Evolutionary conservation across 495 filamentous ascomycete species (phyloP).

Genomic region (Penicillium desertorum): DNA sequence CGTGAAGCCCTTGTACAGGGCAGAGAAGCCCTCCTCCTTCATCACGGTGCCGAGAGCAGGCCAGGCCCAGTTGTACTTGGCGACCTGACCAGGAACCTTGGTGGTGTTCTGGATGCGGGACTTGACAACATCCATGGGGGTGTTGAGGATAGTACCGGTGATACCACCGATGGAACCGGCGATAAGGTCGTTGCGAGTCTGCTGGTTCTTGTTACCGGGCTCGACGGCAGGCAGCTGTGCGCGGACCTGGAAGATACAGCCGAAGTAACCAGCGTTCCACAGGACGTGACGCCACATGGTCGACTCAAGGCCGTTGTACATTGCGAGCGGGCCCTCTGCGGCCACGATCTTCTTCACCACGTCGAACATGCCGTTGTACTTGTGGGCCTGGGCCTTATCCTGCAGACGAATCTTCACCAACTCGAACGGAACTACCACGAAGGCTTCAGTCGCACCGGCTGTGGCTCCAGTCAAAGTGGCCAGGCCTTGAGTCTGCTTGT

Average conservation of each 20-base stretch:
- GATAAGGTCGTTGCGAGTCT: slow-evolving; percentile 83
- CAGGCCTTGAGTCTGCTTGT: slow-evolving; percentile 86
- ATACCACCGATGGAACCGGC: slow-evolving; percentile 87
- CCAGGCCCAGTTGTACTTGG: slow-evolving; percentile 99
- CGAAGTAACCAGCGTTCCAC: slow-evolving; percentile 98
- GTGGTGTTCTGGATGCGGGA: slow-evolving; percentile 91
- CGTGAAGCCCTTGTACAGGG: slow-evolving; percentile 95
- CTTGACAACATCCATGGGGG: slow-evolving; percentile 97
- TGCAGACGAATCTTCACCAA: slow-evolving; percentile 95
- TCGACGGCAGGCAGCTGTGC: slow-evolving; percentile 72
- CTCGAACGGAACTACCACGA: slow-evolving; percentile 94
- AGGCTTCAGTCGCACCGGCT: slow-evolving; percentile 91
- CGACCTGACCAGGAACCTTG: slow-evolving; percentile 71
- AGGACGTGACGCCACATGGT: slow-evolving; percentile 96
- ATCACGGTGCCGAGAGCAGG: slow-evolving; percentile 79
- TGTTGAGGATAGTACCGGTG: slow-evolving; percentile 91
- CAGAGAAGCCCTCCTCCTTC: slow-evolving; percentile 88
- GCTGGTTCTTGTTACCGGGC: slow-evolving; percentile 66
- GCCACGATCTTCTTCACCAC: slow-evolving; percentile 80
- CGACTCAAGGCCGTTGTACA: slow-evolving; percentile 96
- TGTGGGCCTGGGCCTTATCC: slow-evolving; percentile 88
- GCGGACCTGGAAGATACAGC: slow-evolving; percentile 95
- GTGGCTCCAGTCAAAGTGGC: slow-evolving; percentile 91
- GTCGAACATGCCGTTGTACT: slow-evolving; percentile 93
- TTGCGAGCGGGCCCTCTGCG: slow-evolving; percentile 78